These are phyloP conservation scores for Narthecium ossifragum DNA, from an alignment of 106 monocot species.

Conservation along the genomic window DNA sequence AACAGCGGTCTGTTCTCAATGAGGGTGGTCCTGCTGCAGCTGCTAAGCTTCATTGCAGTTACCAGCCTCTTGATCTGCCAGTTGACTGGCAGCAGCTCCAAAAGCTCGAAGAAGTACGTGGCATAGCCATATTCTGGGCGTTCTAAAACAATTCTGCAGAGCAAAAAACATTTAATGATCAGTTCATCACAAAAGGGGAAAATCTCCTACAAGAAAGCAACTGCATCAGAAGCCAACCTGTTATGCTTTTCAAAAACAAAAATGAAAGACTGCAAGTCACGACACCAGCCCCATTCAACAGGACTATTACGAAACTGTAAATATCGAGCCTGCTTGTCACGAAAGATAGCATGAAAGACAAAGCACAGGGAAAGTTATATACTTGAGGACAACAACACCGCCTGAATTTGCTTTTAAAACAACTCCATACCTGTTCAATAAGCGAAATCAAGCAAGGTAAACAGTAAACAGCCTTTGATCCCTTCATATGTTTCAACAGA, in stretches of 20 bases:
- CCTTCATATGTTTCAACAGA: slow-evolving; percentile 28
- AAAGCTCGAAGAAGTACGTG: slow-evolving; percentile 95
- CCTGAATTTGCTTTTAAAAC: neutral
- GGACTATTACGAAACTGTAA: slow-evolving; percentile 52
- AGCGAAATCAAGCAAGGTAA: slow-evolving; percentile 83
- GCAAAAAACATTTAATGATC: neutral
- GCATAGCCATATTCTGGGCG: slow-evolving; percentile 99
- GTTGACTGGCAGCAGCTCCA: slow-evolving; percentile 58
- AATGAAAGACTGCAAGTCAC: slow-evolving; percentile 94
- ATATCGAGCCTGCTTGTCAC: slow-evolving; percentile 50
- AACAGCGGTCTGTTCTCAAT: slow-evolving; percentile 80
- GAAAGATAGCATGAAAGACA: neutral
- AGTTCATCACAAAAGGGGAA: neutral
- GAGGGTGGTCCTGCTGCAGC: slow-evolving; percentile 56
- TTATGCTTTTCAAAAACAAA: slow-evolving; percentile 90
- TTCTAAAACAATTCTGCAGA: slow-evolving; percentile 84
- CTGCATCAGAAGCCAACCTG: slow-evolving; percentile 34
- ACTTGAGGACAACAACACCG: neutral
- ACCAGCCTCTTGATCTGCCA: slow-evolving; percentile 88
- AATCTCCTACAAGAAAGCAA: neutral
- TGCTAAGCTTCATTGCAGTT: slow-evolving; percentile 74
- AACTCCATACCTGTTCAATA: slow-evolving; percentile 69
- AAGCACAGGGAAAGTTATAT: neutral
- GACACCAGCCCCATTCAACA: slow-evolving; percentile 98
- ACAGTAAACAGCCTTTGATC: slow-evolving; percentile 66